Conservation (phyloP, 2,329 filamentous ascomycete species). For the Conoideocrella luteorostrata region DNA sequence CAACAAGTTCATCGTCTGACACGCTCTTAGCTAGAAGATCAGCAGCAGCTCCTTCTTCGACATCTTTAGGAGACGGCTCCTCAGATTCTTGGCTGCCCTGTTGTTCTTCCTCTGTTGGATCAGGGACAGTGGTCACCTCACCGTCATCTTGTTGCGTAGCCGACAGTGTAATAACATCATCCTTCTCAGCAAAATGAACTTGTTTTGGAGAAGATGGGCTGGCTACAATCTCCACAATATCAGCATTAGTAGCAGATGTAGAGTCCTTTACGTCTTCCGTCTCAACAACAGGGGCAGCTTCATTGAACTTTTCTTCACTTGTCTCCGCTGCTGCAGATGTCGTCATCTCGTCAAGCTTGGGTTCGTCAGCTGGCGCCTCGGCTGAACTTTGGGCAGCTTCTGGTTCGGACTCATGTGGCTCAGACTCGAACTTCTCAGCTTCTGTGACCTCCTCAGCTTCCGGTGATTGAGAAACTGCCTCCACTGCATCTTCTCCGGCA, state of each 20-base stretch:
- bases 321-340: not conserved
- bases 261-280: not conserved
- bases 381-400: not conserved
- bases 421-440: not conserved
- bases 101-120: not conserved
- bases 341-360: not conserved
- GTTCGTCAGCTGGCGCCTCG: not conserved
- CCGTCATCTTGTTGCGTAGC: not conserved
- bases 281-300: not conserved
- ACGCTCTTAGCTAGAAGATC: no score
- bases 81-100: not conserved
- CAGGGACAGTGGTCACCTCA: not conserved
- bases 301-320: not conserved
- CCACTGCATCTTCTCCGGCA: not conserved
- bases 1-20: constrained; percentile 3
- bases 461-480: not conserved
- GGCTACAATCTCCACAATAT: not conserved
- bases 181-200: constrained; percentile 10
- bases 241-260: not conserved
- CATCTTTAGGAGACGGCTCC: not conserved
- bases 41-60: not conserved
- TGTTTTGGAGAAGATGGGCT: constrained; percentile 6
- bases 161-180: constrained; percentile 2
- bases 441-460: not conserved
- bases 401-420: not conserved